Evolutionary conservation across 495 filamentous ascomycete genomes (phyloP), one percentile per base, ranked within the genome.

Genomic region (Penicillium turbatum): DNA sequence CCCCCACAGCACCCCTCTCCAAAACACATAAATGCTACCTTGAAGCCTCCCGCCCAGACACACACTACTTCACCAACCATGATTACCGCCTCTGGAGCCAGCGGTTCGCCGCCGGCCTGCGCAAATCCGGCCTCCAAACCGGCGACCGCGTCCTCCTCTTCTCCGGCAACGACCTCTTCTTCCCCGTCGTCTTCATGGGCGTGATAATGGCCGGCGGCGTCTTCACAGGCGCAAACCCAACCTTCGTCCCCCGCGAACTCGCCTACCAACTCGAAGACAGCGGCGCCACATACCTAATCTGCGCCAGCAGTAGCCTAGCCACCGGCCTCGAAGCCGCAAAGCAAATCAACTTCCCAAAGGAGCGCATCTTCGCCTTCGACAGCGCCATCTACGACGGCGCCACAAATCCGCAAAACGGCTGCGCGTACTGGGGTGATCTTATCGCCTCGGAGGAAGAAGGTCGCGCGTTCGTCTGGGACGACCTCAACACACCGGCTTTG

Each of bases 161-260:
- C 67, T 85, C 85, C 2, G 79, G 79, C 21, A 90, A 90, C 63
- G 80, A 81, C 57, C 65, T 93, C 41, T 89, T 85, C 74, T 90
- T 86, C 64, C 85, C 90, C 0, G 75, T 83, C 9, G 67, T 89
- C 1, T 81, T 92, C 56, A 73, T 89, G 60, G 89, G 87, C 13
- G 74, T 86, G 19, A 72, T 88, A 31, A 88, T 88, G 77, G 86
- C 89, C 0, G 88, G 90, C 4, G 87, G 86, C 5, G 76, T 91
- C 49, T 92, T 92, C 67, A 84, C 82, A 13, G 89, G 88, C 19
- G 88, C 88, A 5, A 92, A 92, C 56, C 89, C 89, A 2, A 78
- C 73, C n/a, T 89, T 82, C 56, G 85, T 87, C 0, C 71, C 79
- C 0, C 68, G 86, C 6, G 90, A 92, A 62, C 67, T 93, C 12